A percentile compares a stretch with the other conserved stretches of the same genome.
Conservation (phyloP, 768 basidiomycete species). For the Amanita polypyramis region DNA sequence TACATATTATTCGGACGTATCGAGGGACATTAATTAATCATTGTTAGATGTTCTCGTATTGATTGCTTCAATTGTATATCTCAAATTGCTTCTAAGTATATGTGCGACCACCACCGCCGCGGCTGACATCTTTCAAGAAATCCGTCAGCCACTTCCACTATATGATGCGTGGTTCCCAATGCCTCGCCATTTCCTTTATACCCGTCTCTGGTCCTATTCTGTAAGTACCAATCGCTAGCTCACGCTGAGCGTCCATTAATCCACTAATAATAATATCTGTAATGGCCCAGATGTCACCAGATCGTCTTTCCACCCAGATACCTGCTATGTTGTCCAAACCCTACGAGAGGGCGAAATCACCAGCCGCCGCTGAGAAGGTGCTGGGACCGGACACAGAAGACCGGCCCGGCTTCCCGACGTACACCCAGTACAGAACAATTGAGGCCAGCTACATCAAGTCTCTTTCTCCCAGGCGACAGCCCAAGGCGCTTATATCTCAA, state of each 20-base stretch:
- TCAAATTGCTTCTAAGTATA: neutral
- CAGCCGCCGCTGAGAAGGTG: neutral
- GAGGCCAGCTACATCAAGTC: slow-evolving; percentile 47
- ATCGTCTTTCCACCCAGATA: neutral
- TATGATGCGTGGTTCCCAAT: neutral
- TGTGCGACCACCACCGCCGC: neutral
- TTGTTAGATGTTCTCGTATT: neutral
- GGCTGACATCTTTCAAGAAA: neutral
- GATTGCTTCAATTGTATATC: neutral
- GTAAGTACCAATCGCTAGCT: neutral
- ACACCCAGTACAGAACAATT: slow-evolving; percentile 47
- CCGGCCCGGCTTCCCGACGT: slow-evolving; percentile 48
- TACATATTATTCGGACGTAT: neutral
- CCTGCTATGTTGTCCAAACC: neutral
- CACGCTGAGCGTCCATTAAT: too few species aligned
- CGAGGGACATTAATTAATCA: neutral
- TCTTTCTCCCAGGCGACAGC: slow-evolving; percentile 41
- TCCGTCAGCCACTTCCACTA: slow-evolving; percentile 2
- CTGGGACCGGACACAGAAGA: slow-evolving; percentile 8
- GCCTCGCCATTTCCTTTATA: neutral
- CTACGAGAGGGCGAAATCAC: neutral
- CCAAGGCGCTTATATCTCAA: slow-evolving; percentile 68
- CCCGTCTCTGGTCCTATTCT: neutral
- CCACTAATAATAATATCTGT: neutral
- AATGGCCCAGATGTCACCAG: neutral